These are phyloP conservation scores for Cicer yamashitae DNA, from an alignment of 306 rosid genomes.

Conservation along the genomic window DNA sequence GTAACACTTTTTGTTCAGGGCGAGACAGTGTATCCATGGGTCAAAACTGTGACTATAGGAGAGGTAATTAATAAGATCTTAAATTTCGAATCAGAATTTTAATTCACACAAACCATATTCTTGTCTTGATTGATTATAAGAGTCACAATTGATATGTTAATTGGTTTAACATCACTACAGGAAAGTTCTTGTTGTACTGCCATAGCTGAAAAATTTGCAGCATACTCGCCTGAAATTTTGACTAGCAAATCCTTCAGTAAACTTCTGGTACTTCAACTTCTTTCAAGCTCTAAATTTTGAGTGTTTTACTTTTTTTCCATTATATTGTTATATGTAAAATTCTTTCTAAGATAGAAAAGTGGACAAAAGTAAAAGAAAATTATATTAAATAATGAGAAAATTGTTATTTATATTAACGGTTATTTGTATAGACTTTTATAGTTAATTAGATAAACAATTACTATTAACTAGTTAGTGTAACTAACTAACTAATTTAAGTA, in stretches of 20 bases:
- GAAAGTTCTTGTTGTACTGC: conserved; percentile 74
- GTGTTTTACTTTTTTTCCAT: conserved; percentile 10
- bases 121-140: background rate
- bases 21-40: conserved; percentile 76
- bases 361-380: too few relatives aligned
- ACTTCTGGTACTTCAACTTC: conserved; percentile 65
- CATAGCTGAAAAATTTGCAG: conserved; percentile 71
- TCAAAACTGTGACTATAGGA: conserved; percentile 58
- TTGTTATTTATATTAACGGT: too few relatives aligned
- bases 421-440: too few relatives aligned
- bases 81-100: conserved; percentile 19
- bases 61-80: conserved; percentile 53
- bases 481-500: too few relatives aligned
- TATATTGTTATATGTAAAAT: background rate
- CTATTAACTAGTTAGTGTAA: too few relatives aligned
- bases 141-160: background rate
- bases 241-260: conserved; percentile 75
- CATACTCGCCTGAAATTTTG: conserved; percentile 67
- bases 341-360: background rate
- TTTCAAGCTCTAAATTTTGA: conserved; percentile 19
- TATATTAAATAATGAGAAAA: too few relatives aligned
- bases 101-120: background rate
- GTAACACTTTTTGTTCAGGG: conserved; percentile 49
- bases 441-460: too few relatives aligned
- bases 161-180: conserved; percentile 46